Evolutionary conservation across 2,329 filamentous ascomycete species (phyloP).

Genomic region (Simplicillium sp.): DNA sequence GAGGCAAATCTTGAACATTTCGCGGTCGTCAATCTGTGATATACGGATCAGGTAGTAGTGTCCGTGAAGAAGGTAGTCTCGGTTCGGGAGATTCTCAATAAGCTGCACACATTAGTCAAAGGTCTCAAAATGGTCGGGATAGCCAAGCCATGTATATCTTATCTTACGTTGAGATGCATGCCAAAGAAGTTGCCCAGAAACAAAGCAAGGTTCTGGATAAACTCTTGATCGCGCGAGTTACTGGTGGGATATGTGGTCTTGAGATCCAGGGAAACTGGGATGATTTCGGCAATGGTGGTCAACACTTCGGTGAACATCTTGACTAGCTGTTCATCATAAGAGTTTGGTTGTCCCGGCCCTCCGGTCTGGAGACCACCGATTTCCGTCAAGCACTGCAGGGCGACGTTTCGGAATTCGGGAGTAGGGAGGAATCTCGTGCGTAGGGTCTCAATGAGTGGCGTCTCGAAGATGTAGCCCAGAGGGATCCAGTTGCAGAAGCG

Average conservation of each 20-base stretch:
- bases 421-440: slow-evolving; percentile 86
- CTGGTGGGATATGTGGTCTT: slow-evolving; percentile 86
- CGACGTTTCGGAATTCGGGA: slow-evolving; percentile 93
- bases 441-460: slow-evolving; percentile 86
- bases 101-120: slow-evolving; percentile 42
- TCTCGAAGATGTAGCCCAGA: slow-evolving; percentile 97
- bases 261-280: slow-evolving; percentile 81
- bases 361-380: slow-evolving; percentile 90
- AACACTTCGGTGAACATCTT: slow-evolving; percentile 98
- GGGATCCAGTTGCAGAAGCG: slow-evolving; percentile 99
- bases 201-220: slow-evolving; percentile 90
- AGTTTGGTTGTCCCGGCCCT: slow-evolving; percentile 52
- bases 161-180: slow-evolving; percentile 70
- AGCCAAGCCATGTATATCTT: slow-evolving; percentile 14
- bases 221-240: slow-evolving; percentile 91
- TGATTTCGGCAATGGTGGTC: slow-evolving; percentile 85
- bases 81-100: slow-evolving; percentile 91
- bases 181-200: slow-evolving; percentile 97
- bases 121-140: background rate
- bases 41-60: slow-evolving; percentile 98
- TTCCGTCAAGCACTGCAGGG: slow-evolving; percentile 92
- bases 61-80: slow-evolving; percentile 87
- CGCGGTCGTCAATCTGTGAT: slow-evolving; percentile 95
- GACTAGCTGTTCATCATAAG: slow-evolving; percentile 91
- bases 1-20: slow-evolving; percentile 98